Conservation (phyloP, 2,329 filamentous ascomycete genomes). For the Fusarium sp. region DNA sequence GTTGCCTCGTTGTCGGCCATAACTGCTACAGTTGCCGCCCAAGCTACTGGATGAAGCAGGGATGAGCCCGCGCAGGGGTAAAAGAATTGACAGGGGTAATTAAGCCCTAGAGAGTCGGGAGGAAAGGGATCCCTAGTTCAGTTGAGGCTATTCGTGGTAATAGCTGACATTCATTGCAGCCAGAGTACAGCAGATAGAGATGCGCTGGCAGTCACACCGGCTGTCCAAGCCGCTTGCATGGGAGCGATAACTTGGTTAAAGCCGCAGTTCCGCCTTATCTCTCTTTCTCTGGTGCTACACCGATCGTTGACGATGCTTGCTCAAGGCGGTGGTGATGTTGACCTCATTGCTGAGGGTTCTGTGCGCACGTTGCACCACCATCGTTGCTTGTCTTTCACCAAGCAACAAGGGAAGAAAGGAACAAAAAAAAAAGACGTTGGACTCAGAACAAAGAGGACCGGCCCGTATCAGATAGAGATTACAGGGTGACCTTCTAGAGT, state of each 20-base stretch:
- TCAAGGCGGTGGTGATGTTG: not conserved
- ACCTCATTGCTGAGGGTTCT: not conserved
- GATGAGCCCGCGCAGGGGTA: not conserved
- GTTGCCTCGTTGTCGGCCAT: slow-evolving; percentile 6
- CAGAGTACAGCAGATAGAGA: slow-evolving; percentile 25
- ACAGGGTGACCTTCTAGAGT: slow-evolving; percentile 38
- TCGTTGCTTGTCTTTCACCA: slow-evolving; percentile 27
- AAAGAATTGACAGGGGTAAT: slow-evolving; percentile 5
- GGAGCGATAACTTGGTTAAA: not conserved
- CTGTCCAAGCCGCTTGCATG: not conserved
- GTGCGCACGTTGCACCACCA: slow-evolving; percentile 13
- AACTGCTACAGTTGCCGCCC: slow-evolving; percentile 23
- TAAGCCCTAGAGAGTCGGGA: not conserved
- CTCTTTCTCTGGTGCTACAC: slow-evolving; percentile 17
- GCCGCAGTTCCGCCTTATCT: slow-evolving; percentile 13
- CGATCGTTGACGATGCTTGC: slow-evolving; percentile 16
- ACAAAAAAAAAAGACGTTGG: slow-evolving; percentile 5
- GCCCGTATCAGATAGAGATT: slow-evolving; percentile 43
- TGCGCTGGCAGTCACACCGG: slow-evolving; percentile 36
- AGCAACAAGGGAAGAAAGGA: slow-evolving; percentile 7
- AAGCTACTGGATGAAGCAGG: slow-evolving; percentile 14
- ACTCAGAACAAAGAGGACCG: slow-evolving; percentile 19
- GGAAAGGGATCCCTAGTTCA: slow-evolving; percentile 2
- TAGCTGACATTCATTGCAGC: not conserved
- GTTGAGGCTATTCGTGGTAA: slow-evolving; percentile 1